phyloP scores from a whole-genome alignment of 352 stramenopile species.

The Vaucheria bursata region DNA sequence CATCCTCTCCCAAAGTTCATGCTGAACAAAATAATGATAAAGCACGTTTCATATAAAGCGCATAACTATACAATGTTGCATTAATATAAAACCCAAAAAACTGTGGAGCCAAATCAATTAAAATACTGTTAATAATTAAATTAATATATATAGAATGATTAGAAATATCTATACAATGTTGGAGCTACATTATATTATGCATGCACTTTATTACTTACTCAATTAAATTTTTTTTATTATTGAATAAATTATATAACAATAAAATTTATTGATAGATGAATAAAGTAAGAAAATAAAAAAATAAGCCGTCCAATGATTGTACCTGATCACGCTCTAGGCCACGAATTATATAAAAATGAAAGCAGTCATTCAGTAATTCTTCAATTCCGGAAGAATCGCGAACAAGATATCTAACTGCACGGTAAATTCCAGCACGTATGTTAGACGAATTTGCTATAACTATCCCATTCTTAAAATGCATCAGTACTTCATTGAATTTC shows the following conservation, averaged over 20 bases:
- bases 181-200: too few species aligned
- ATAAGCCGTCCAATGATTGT: too few species aligned
- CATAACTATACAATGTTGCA: neutral
- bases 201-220: too few species aligned
- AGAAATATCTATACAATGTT: too few species aligned
- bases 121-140: too few species aligned
- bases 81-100: neutral
- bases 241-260: too few species aligned
- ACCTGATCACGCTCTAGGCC: slow-evolving; percentile 14
- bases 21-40: slow-evolving; percentile 22
- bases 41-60: neutral
- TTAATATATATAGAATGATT: too few species aligned
- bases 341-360: neutral
- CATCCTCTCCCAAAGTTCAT: slow-evolving; percentile 44
- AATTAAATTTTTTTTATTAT: too few species aligned
- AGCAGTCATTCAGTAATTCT: neutral
- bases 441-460: slow-evolving; percentile 37
- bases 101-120: neutral
- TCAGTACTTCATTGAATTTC: too few species aligned
- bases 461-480: too few species aligned
- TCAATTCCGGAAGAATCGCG: neutral
- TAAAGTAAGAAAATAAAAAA: too few species aligned
- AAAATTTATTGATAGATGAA: too few species aligned
- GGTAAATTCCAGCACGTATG: slow-evolving; percentile 37
- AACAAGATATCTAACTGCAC: slow-evolving; percentile 36